A percentile compares a stretch with the other conserved stretches of the same genome.
Evolutionary conservation across 768 basidiomycete species (phyloP).

Genomic region (Exidia glandulosa): DNA sequence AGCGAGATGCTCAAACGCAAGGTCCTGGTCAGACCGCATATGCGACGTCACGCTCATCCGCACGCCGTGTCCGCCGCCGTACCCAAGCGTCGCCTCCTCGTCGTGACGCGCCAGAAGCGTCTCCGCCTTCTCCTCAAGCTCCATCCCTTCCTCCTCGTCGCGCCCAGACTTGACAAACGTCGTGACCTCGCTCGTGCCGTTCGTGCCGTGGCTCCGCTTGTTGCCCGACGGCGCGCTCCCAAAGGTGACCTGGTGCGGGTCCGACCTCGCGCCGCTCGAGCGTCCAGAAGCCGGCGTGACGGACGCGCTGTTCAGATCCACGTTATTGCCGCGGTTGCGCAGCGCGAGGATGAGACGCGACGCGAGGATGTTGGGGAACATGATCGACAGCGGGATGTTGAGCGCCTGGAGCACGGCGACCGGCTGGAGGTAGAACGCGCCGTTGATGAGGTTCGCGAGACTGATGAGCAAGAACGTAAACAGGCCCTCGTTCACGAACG

Average conservation of each 20-base stretch:
- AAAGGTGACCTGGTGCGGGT: neutral
- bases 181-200: neutral
- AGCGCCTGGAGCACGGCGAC: conserved; percentile 62
- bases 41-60: neutral
- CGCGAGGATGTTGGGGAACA: conserved; percentile 70
- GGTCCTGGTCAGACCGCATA: too few species aligned
- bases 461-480: conserved; percentile 61
- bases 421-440: conserved; percentile 78
- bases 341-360: conserved; percentile 39
- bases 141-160: neutral
- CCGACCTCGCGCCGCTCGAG: too few species aligned
- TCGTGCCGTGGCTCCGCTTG: neutral
- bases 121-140: too few species aligned
- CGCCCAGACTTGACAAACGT: neutral
- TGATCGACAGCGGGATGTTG: conserved; percentile 75
- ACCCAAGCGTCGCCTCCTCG: too few species aligned
- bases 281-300: too few species aligned
- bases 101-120: too few species aligned
- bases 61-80: too few species aligned
- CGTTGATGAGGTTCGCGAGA: conserved; percentile 75
- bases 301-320: too few species aligned
- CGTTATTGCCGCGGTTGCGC: neutral
- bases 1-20: neutral
- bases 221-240: neutral
- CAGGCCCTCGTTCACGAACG: conserved; percentile 70